phyloP scores from a whole-genome alignment of 2,329 filamentous ascomycete species.

The Ceratocystis papillata region DNA sequence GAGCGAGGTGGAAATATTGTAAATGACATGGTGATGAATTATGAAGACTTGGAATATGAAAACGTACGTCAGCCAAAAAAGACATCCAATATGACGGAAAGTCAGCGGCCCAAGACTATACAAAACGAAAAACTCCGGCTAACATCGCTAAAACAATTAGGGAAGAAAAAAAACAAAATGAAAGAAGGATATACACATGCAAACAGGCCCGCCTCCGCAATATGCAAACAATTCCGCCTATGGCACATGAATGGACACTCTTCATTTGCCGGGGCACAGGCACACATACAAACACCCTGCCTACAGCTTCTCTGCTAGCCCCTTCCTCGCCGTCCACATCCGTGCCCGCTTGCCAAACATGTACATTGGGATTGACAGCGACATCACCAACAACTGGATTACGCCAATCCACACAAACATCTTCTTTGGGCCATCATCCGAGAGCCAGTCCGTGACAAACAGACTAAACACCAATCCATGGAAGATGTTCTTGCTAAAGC shows the following conservation, averaged over 20 bases:
- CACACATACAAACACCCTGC: neutral
- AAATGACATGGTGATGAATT: neutral
- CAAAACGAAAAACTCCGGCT: neutral
- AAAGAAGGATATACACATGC: neutral
- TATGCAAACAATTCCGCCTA: neutral
- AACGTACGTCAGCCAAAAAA: neutral
- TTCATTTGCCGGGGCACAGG: too few relatives aligned
- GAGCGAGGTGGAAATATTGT: neutral
- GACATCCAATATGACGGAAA: neutral
- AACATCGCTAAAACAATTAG: neutral
- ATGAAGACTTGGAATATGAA: neutral
- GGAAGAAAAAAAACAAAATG: neutral
- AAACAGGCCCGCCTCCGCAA: neutral
- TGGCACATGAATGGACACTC: too few relatives aligned
- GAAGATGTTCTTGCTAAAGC: slow-evolving; percentile 87
- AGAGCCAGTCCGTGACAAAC: slow-evolving; percentile 79
- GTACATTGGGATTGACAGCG: slow-evolving; percentile 80
- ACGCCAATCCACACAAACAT: slow-evolving; percentile 77
- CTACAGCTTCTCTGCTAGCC: slow-evolving; percentile 67
- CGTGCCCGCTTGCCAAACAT: slow-evolving; percentile 81
- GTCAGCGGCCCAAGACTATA: neutral
- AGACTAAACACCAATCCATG: slow-evolving; percentile 82
- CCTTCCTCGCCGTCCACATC: slow-evolving; percentile 87
- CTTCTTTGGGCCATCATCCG: slow-evolving; percentile 58
- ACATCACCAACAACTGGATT: slow-evolving; percentile 67